Percentiles rank a stretch among this genome's conserved stretches.
Conservation (phyloP, 768 basidiomycete species). For the Serpula lacrymans region DNA sequence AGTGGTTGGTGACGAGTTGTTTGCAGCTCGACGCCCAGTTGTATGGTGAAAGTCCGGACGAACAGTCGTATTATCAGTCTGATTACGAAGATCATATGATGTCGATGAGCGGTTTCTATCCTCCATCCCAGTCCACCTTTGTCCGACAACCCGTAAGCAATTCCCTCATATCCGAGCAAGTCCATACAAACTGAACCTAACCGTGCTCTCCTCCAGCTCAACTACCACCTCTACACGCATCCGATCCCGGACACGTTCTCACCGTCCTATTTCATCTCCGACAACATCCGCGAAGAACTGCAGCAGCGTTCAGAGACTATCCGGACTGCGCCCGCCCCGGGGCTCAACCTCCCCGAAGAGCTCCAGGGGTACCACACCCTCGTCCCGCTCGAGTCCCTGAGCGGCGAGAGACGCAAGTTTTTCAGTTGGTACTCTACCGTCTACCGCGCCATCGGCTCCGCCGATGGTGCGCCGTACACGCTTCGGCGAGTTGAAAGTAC, state of each 20-base stretch:
- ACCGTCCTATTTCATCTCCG: constrained; percentile 81
- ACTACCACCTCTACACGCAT: constrained; percentile 90
- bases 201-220: constrained; percentile 48
- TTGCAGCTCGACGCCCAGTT: constrained; percentile 19
- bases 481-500: constrained; percentile 86
- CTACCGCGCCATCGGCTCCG: constrained; percentile 75
- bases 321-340: constrained; percentile 34
- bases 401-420: constrained; percentile 63
- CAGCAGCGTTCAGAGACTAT: constrained; percentile 45
- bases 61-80: too few relatives aligned
- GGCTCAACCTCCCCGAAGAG: constrained; percentile 74
- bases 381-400: constrained; percentile 64
- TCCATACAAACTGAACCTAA: constrained; percentile 2
- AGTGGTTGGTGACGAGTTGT: not conserved
- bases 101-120: constrained; percentile 35
- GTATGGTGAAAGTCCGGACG: constrained; percentile 23
- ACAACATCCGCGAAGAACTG: constrained; percentile 62
- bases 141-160: constrained; percentile 67
- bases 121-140: constrained; percentile 41
- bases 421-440: constrained; percentile 81
- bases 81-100: constrained; percentile 28
- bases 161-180: constrained; percentile 2
- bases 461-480: constrained; percentile 75
- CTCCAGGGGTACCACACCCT: constrained; percentile 89
- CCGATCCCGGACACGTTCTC: constrained; percentile 55